Conservation (phyloP, 2,329 filamentous ascomycete species). For the Hirsutella minnesotensis region DNA sequence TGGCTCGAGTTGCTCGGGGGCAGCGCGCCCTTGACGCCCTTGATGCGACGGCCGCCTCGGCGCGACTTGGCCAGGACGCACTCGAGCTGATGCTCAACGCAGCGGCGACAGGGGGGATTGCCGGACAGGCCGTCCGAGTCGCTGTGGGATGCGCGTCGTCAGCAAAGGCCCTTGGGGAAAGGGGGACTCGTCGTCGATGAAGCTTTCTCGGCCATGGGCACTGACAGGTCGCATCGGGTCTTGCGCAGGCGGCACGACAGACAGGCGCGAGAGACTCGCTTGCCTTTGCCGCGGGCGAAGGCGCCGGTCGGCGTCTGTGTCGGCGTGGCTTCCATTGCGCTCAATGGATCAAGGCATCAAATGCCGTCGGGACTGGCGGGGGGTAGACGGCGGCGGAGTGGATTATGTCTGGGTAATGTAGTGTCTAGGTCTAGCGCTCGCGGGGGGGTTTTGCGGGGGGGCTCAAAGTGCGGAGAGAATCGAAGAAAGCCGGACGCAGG, state of each 20-base stretch:
- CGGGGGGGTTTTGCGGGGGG: background rate
- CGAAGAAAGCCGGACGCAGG: too few species aligned
- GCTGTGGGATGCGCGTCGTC: constrained; percentile 8
- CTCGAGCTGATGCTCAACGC: constrained; percentile 23
- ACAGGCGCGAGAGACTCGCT: constrained; percentile 19
- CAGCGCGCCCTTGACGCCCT: constrained; percentile 9
- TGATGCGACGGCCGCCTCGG: constrained; percentile 24
- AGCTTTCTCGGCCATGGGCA: background rate
- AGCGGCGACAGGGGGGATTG: constrained; percentile 24
- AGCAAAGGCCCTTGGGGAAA: background rate
- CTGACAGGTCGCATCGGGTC: constrained; percentile 21
- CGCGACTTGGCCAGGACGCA: constrained; percentile 28
- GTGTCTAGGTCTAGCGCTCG: background rate
- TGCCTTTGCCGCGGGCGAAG: constrained; percentile 10
- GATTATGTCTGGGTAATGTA: background rate
- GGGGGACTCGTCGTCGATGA: background rate
- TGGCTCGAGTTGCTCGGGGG: constrained; percentile 4
- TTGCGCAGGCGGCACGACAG: constrained; percentile 19
- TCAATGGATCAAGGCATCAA: background rate
- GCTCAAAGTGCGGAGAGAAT: too few species aligned
- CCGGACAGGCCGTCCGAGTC: constrained; percentile 22
- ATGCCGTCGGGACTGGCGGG: background rate
- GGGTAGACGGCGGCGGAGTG: too few species aligned
- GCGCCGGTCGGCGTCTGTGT: constrained; percentile 8
- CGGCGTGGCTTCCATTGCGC: constrained; percentile 6